These are phyloP conservation scores for Fragaria nilgerrensis DNA, from an alignment of 306 rosid genomes.

Conservation along the genomic window DNA sequence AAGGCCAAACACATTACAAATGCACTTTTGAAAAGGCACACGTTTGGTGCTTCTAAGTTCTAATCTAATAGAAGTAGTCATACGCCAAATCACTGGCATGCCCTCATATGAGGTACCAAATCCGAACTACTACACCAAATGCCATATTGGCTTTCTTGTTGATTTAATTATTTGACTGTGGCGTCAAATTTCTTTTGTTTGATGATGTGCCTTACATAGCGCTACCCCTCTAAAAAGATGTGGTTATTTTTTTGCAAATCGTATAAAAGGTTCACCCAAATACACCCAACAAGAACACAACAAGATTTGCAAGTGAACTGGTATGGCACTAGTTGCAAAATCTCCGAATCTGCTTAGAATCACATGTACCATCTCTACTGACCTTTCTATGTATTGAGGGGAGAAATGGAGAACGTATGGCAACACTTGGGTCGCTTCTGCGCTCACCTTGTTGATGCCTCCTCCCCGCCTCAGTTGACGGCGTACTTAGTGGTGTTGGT, in stretches of 20 bases:
- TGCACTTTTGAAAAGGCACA: background rate
- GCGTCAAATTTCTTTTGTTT: background rate
- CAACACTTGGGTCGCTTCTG: background rate
- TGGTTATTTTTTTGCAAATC: background rate
- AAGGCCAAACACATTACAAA: background rate
- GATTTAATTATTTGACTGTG: background rate
- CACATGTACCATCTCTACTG: background rate
- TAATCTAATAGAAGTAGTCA: background rate
- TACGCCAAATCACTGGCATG: background rate
- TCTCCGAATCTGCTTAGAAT: background rate
- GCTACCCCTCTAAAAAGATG: background rate
- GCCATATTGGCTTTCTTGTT: background rate
- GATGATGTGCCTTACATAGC: background rate
- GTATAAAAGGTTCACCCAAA: background rate
- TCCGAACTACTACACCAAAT: background rate
- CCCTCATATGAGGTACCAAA: background rate
- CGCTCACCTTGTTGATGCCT: background rate
- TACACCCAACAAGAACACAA: background rate
- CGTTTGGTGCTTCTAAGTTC: background rate
- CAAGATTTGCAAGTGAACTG: background rate
- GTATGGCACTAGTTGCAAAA: background rate
- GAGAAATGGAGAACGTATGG: background rate
- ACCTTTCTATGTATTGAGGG: background rate
- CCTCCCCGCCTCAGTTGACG: background rate
- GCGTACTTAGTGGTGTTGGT: background rate